These are phyloP conservation scores for Calonectria pteridis DNA, from an alignment of 2,329 filamentous ascomycete genomes.

Conservation along the genomic window DNA sequence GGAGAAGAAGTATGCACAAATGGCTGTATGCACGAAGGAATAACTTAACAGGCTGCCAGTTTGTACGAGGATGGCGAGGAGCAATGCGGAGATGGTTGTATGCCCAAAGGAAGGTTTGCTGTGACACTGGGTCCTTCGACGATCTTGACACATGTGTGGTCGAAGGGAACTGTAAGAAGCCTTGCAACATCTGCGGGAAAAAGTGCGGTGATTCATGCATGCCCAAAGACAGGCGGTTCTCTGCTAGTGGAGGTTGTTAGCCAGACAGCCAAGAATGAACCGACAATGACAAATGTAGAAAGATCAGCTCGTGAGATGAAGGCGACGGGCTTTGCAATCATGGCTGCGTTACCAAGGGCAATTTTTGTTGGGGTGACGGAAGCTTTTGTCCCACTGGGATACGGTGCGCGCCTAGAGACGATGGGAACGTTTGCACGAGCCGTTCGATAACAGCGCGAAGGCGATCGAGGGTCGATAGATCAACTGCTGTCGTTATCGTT, in stretches of 20 bases:
- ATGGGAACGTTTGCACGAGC: background rate
- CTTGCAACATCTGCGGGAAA: background rate
- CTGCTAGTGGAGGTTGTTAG: conserved; percentile 22
- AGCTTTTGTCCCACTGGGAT: conserved; percentile 2
- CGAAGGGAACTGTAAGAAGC: background rate
- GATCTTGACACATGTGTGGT: background rate
- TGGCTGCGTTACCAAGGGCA: conserved; percentile 11
- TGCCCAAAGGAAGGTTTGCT: conserved; percentile 14
- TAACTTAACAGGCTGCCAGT: background rate
- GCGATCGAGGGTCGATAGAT: background rate
- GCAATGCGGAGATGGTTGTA: conserved; percentile 11
- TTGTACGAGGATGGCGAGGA: background rate
- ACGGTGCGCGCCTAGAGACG: background rate
- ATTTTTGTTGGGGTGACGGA: background rate
- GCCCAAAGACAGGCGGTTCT: background rate
- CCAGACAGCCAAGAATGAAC: conserved; percentile 1
- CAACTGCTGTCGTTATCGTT: background rate
- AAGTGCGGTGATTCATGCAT: conserved; percentile 1
- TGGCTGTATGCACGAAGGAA: background rate
- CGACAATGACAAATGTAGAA: background rate
- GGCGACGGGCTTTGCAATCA: background rate
- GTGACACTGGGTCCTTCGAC: background rate
- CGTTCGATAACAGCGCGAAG: background rate
- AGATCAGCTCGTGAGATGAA: background rate
- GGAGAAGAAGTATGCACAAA: too few species aligned